Percentiles rank a stretch among this genome's conserved stretches.
phyloP scores from a whole-genome alignment of 345 rosid genomes.

The Zanthoxylum bungeanum region DNA sequence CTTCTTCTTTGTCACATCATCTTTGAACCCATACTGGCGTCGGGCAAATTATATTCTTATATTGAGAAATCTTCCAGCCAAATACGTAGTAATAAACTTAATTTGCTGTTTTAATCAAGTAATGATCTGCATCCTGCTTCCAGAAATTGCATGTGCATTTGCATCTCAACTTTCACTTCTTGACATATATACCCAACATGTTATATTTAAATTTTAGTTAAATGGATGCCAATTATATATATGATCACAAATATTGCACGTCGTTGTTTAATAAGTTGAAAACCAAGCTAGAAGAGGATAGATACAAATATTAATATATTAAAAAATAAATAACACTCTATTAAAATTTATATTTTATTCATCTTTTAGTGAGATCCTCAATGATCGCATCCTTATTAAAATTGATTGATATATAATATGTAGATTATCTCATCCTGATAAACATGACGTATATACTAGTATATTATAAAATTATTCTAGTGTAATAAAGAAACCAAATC shows the following conservation, averaged over 20 bases:
- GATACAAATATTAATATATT: no score
- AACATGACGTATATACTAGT: background rate
- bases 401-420: no score
- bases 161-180: conserved; percentile 11
- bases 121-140: background rate
- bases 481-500: conserved; percentile 2
- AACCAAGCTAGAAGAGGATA: no score
- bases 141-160: conserved; percentile 11
- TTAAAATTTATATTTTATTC: no score
- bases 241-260: background rate
- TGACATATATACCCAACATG: background rate
- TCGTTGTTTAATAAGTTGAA: no score
- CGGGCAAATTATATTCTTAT: conserved; percentile 14
- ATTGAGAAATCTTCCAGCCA: conserved; percentile 7
- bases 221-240: background rate
- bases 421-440: no score
- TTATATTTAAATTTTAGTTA: background rate
- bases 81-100: conserved; percentile 3
- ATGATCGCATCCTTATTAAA: no score
- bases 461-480: background rate
- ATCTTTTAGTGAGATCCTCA: no score
- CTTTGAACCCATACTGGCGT: conserved; percentile 17
- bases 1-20: conserved; percentile 29
- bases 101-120: background rate
- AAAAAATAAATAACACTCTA: no score